Conservation (phyloP, 2,329 filamentous ascomycete genomes). For the Leptodontidium sp. region DNA sequence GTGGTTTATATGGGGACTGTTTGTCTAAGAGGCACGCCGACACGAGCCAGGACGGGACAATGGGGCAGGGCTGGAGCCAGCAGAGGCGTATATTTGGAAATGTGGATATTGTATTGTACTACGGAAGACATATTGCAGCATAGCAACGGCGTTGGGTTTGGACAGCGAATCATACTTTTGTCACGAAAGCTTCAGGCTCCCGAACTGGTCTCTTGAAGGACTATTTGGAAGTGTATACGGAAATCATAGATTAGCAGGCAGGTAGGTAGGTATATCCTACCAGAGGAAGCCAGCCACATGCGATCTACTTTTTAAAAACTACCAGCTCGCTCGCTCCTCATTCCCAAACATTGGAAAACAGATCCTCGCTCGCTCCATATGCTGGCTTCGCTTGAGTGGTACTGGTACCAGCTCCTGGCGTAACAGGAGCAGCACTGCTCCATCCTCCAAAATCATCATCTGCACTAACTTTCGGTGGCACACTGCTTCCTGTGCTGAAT, state of each 20-base stretch:
- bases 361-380: constrained; percentile 77
- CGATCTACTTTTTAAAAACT: constrained; percentile 11
- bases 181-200: not conserved
- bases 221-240: not conserved
- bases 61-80: not conserved
- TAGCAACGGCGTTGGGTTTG: constrained; percentile 44
- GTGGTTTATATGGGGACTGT: constrained; percentile 61
- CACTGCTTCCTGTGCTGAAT: constrained; percentile 58
- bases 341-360: constrained; percentile 97
- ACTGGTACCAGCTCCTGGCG: constrained; percentile 52
- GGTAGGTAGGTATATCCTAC: constrained; percentile 16
- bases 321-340: constrained; percentile 48
- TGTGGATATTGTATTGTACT: constrained; percentile 35
- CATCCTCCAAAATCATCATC: constrained; percentile 98
- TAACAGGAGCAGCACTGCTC: constrained; percentile 75
- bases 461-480: constrained; percentile 74
- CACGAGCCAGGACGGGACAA: not conserved
- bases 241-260: constrained; percentile 12
- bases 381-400: constrained; percentile 61
- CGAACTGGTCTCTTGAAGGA: not conserved
- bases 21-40: constrained; percentile 36
- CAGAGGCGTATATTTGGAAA: constrained; percentile 15
- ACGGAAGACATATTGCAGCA: constrained; percentile 40
- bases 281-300: constrained; percentile 11
- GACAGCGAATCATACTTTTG: constrained; percentile 12